Evolutionary conservation across 192 early-diverging fungal genomes (phyloP), one percentile per base, ranked within the genome.

Genomic region (Backusella parvicylindrica): DNA sequence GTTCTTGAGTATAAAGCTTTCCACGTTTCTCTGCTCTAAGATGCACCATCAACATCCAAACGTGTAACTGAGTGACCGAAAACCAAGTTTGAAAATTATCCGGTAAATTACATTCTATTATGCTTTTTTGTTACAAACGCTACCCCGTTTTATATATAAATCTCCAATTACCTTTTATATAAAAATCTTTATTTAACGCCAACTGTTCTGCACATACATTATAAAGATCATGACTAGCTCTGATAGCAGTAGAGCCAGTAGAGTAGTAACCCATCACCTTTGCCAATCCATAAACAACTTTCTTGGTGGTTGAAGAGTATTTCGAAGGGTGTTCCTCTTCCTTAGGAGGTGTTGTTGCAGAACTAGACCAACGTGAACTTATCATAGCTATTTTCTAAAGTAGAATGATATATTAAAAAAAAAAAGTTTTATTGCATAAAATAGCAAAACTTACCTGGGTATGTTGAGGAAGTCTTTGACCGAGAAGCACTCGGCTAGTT

Each of bases 31-130:
- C 89, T 6, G 90, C 87, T 56, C 93, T 86, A 16, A 93, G 81
- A 38, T 95, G 94, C 9, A 94, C 95, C 89, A 92, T 93, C 68
- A 93, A 82, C 89, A 99, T 91, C 97, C 97, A 99, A 5, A 97
- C 88, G 74, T 99, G 96, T 70, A 99, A 83, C 32, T 95, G 89
- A 0, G 93, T 95, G 30, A 96, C 88, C 23, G 89, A 87, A 72
- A 96, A 99, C 97, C 97, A 99, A 0, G 96, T 94, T 81, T 97
- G 95, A 75, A 96, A 96, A 71, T 93, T 95, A 68, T 96, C 92
- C 6, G 92, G 92, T 37, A 97, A 81, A 37, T 87, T 85, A 68
- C 88, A 89, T 6, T 77, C 86, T 89, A 82, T 28, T 43, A 13
- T 32, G 18, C 9, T 56, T 3, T 15, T 56, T 11, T 13, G 21